Percentiles rank a stretch among this genome's conserved stretches.
Evolutionary conservation across 495 filamentous ascomycete genomes (phyloP).

Genomic region (Tetracladium setigerum): DNA sequence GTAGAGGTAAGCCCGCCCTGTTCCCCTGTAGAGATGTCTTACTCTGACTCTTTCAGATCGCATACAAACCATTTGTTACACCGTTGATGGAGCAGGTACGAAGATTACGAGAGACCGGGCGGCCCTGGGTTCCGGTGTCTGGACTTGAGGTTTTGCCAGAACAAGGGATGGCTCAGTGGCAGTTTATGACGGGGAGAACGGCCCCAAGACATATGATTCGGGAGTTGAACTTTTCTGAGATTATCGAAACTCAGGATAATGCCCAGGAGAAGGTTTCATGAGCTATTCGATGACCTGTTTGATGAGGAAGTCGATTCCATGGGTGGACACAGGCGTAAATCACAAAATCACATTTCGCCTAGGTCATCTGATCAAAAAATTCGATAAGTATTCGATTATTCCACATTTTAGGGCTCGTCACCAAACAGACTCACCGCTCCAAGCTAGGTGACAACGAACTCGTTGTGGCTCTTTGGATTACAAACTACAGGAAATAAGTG

Average conservation of each 20-base stretch:
- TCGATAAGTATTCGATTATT: too few relatives aligned
- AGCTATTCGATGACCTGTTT: too few relatives aligned
- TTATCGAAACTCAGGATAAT: conserved; percentile 17
- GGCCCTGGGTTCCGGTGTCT: conserved; percentile 64
- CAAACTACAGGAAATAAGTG: too few relatives aligned
- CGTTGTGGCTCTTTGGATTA: too few relatives aligned
- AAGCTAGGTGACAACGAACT: too few relatives aligned
- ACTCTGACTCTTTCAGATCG: conserved; percentile 28
- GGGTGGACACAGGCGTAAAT: too few relatives aligned
- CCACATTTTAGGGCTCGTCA: too few relatives aligned
- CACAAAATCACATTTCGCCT: too few relatives aligned
- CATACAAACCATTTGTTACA: conserved; percentile 64
- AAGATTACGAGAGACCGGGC: conserved; percentile 38
- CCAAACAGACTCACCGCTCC: too few relatives aligned
- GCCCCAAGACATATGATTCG: conserved; percentile 63
- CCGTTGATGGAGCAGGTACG: conserved; percentile 58
- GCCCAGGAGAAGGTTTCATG: too few relatives aligned
- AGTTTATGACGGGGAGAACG: conserved; percentile 70
- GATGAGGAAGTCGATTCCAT: too few relatives aligned
- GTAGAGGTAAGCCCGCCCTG: conserved; percentile 40
- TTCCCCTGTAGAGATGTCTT: neutral
- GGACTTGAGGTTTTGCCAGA: conserved; percentile 69
- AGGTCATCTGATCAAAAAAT: too few relatives aligned
- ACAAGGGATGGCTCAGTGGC: conserved; percentile 72
- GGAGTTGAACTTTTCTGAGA: conserved; percentile 50